These are phyloP conservation scores for Phytophthora sansomeana DNA, from an alignment of 352 stramenopile species.

Conservation along the genomic window DNA sequence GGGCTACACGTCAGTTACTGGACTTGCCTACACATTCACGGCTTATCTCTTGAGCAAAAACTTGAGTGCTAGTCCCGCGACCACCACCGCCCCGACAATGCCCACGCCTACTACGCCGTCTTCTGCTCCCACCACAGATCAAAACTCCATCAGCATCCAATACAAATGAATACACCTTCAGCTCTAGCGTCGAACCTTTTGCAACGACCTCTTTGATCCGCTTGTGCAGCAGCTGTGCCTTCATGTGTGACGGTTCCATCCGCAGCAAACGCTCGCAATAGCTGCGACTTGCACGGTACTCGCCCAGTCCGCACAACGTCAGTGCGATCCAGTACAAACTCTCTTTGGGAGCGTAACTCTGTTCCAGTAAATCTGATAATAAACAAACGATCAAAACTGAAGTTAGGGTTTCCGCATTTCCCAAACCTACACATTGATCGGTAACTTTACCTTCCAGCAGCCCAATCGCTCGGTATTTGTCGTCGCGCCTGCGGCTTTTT, in stretches of 20 bases:
- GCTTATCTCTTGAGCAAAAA: slow-evolving; percentile 79
- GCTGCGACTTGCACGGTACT: slow-evolving; percentile 71
- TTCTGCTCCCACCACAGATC: slow-evolving; percentile 37
- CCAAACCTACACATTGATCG: no score
- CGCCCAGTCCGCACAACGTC: slow-evolving; percentile 71
- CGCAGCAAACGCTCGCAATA: slow-evolving; percentile 82
- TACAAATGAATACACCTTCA: slow-evolving; percentile 5
- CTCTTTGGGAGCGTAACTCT: slow-evolving; percentile 60
- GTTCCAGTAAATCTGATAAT: slow-evolving; percentile 65
- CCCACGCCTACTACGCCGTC: slow-evolving; percentile 74
- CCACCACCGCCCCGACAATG: slow-evolving; percentile 74
- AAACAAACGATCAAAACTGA: no score
- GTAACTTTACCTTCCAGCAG: slow-evolving; percentile 67
- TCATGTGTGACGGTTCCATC: slow-evolving; percentile 75
- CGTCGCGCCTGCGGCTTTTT: slow-evolving; percentile 83
- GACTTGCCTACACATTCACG: slow-evolving; percentile 12
- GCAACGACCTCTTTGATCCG: slow-evolving; percentile 77
- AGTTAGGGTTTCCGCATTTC: no score
- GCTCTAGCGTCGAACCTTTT: slow-evolving; percentile 42
- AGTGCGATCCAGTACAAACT: slow-evolving; percentile 86
- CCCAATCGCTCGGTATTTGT: slow-evolving; percentile 77
- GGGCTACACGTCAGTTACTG: slow-evolving; percentile 18
- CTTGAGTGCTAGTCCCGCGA: slow-evolving; percentile 76
- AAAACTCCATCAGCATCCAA: slow-evolving; percentile 7
- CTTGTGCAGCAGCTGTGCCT: slow-evolving; percentile 76